phyloP scores from a whole-genome alignment of 176 grass and related monocot species.

The Aegilops longissima region DNA sequence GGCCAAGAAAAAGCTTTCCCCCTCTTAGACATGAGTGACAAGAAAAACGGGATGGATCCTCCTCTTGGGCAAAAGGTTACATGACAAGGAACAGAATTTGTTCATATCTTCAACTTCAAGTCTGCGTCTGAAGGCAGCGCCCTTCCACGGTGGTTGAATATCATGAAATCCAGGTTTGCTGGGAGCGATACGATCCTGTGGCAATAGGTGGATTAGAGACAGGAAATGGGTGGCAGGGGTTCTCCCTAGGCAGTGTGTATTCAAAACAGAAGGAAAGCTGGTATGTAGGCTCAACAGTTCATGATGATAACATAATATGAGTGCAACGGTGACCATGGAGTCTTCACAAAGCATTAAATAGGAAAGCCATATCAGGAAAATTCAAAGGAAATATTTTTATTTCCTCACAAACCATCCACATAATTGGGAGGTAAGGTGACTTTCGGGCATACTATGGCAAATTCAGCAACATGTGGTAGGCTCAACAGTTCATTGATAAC shows the following conservation, averaged over 20 bases:
- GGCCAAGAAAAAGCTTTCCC: background rate
- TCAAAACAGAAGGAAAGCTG: background rate
- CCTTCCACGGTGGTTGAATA: conserved; percentile 86
- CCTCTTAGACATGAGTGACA: background rate
- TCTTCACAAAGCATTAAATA: background rate
- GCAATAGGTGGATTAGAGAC: background rate
- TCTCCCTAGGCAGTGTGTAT: background rate
- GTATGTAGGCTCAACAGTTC: background rate
- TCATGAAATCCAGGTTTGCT: conserved; percentile 91
- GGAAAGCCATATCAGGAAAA: background rate
- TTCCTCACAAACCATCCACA: background rate
- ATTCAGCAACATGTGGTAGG: background rate
- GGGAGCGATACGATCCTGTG: conserved; percentile 82
- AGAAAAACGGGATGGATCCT: conserved; percentile 22
- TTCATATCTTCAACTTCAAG: conserved; percentile 74
- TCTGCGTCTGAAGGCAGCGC: conserved; percentile 54
- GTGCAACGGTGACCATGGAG: background rate
- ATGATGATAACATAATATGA: background rate
- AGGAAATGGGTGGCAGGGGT: background rate
- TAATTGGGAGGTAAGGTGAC: background rate
- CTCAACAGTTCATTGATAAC: background rate
- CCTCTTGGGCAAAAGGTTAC: conserved; percentile 18
- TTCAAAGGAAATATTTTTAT: background rate
- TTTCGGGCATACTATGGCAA: background rate
- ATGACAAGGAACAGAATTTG: background rate